Base-by-base conservation (phyloP, 441 rosid species). In the Erysimum cheiri region DNA sequence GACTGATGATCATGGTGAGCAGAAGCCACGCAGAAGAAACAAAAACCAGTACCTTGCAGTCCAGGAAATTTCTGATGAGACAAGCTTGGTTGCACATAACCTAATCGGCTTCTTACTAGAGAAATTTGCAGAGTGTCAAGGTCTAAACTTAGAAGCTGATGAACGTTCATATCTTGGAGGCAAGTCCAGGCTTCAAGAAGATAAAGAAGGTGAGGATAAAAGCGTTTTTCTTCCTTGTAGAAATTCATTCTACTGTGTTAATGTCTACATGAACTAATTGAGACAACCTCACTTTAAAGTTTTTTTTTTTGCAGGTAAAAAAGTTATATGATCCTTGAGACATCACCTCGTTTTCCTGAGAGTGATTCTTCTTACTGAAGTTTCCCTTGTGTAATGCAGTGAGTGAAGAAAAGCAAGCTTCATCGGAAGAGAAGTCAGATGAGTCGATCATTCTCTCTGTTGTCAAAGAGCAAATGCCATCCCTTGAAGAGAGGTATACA, bases 51-150 rank as follows among this genome's bases (percentile, higher is more conserved):
- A 92, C 73, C 85, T 94, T 9, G 70, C 81, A 8, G 59, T 92
- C 77, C 99, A 92, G 80, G 94, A 88, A 46, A 81, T 81, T 14
- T 86, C 85, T 78, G 97, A 90, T 17, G 87, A 84, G 56, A 73
- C 90, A 7, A 86, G 97, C 69, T 56, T 92, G 80, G 81, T 85
- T 74, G 87, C 90, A 19, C 82, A 90, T 83, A 76, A 87, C 74
- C 77, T 94, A 26, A 78, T 92, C 62, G 93, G 97, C 73, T 48
- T 40, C 54, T 53, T 90, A 44, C 60, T 92, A 64, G 87, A 84
- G 77, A 84, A 80, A 69, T 79, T 91, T 50, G 83, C 86, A 19
- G 64, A 62, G 58, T 81, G 59, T 64, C 84, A 85, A 66, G 83
- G 82, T 43, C 28, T 85, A 28, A 72, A 81, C 40, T 74, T 89